These are phyloP conservation scores for Paraglomus occultum DNA, from an alignment of 192 early-diverging fungal genomes.

Conservation along the genomic window DNA sequence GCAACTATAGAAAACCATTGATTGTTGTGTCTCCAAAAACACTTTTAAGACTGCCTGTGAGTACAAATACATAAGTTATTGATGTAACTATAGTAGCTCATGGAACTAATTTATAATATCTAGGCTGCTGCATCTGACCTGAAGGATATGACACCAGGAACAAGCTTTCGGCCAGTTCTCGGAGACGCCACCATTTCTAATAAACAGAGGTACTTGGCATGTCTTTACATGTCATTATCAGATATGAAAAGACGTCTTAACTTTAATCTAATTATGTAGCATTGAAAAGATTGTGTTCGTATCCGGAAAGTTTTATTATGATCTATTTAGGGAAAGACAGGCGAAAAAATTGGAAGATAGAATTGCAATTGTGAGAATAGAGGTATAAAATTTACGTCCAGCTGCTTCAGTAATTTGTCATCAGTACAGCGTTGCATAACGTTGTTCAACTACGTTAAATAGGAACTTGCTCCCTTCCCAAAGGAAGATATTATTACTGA, in stretches of 20 bases:
- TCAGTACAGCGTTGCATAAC: background rate
- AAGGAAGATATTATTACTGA: constrained; percentile 59
- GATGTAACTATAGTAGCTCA: background rate
- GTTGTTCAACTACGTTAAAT: background rate
- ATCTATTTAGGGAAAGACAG: constrained; percentile 78
- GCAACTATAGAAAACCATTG: constrained; percentile 92
- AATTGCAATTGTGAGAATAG: constrained; percentile 84
- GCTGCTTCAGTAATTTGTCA: background rate
- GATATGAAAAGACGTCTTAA: background rate
- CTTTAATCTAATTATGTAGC: constrained; percentile 6
- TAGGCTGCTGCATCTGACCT: constrained; percentile 64
- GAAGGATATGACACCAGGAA: constrained; percentile 81
- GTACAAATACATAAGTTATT: constrained; percentile 19
- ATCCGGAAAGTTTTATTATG: constrained; percentile 92
- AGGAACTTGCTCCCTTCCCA: constrained; percentile 92
- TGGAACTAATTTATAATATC: background rate
- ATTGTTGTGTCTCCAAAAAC: constrained; percentile 80
- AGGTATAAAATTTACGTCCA: constrained; percentile 38
- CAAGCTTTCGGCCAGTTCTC: constrained; percentile 81
- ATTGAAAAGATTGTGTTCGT: constrained; percentile 80
- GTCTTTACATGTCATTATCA: background rate
- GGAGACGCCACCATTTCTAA: constrained; percentile 52
- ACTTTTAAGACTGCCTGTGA: constrained; percentile 59
- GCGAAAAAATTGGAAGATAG: constrained; percentile 49
- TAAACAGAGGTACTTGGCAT: constrained; percentile 38